Base-by-base conservation (phyloP, 2,329 filamentous ascomycete genomes). In the Neofusicoccum kwambonambiense region DNA sequence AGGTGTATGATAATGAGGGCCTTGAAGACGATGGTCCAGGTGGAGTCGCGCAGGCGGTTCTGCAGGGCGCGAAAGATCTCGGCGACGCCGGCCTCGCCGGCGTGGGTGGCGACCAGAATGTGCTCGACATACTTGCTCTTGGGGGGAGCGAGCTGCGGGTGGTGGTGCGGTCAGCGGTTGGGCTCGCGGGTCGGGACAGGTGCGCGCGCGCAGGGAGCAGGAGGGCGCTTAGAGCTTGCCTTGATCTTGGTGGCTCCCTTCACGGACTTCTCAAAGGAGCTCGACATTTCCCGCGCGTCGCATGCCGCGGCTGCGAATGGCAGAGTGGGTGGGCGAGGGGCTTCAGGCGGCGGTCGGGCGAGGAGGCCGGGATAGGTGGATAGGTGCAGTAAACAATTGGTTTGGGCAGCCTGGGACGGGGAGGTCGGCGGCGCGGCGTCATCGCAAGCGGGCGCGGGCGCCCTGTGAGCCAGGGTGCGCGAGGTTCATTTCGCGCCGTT, bases 11-110 rank as follows among this genome's bases (percentile, higher is more conserved):
- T 95, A 72, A 98, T 97, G 70, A 99, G 83, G 72, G 92, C 90
- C 83, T 99, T 99, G 88, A 97, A 97, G 69, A 97, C 94, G 65
- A 98, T 93, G n/a, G 95, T 99, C 95, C 95, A 99, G 83, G 95
- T 97, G 70, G 94, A 94, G 77, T 99, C 95, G 76, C 93, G 90
- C 70, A 99, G 80, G 61, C 95, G 88, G 76, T 92, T 88, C 75
- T 96, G 93, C 63, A 99, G 83, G 47, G 93, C 92, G 67, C 95
- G 89, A 78, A 99, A 98, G 74, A 99, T 91, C 81, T 99, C 95
- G 66, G 90, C 94, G 66, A 99, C 92, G 70, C 94, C 95, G 62
- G 92, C 91, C 80, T 99, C 95, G 71, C 93, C 95, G 22, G 93
- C 90, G 80, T 97, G 92, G 42, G 95, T 99, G 68, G 95, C 94